Conservation (phyloP, 2,329 filamentous ascomycete species). For the Fusarium tupiense region DNA sequence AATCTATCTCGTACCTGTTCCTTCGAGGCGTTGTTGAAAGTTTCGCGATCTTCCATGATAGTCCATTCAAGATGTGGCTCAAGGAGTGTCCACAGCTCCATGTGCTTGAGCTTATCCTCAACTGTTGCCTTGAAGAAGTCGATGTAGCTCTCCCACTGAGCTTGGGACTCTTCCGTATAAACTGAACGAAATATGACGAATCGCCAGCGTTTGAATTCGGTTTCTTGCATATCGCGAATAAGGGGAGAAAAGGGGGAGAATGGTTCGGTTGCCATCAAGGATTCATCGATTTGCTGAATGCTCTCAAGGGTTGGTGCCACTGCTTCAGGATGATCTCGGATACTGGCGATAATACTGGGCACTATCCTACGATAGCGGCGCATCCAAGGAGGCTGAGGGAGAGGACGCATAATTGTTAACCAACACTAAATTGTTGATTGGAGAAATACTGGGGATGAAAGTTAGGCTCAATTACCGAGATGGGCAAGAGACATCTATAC, state of each 20-base stretch:
- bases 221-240: conserved; percentile 1
- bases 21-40: background rate
- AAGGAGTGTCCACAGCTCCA: background rate
- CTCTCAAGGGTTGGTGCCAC: conserved; percentile 14
- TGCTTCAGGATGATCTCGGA: background rate
- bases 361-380: background rate
- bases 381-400: background rate
- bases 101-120: background rate
- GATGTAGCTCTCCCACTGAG: conserved; percentile 18
- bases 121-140: conserved; percentile 22
- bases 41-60: background rate
- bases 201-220: background rate
- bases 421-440: background rate
- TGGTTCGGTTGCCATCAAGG: background rate
- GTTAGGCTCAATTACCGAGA: background rate
- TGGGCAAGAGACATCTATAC: background rate
- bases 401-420: background rate
- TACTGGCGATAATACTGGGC: conserved; percentile 9
- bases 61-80: conserved; percentile 6
- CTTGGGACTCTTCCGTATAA: conserved; percentile 1
- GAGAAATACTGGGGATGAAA: background rate
- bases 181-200: conserved; percentile 10
- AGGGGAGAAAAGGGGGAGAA: background rate
- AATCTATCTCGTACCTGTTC: background rate
- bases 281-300: background rate